Evolutionary conservation across 495 filamentous ascomycete genomes (phyloP).

Genomic region (Ramalina intermedia): DNA sequence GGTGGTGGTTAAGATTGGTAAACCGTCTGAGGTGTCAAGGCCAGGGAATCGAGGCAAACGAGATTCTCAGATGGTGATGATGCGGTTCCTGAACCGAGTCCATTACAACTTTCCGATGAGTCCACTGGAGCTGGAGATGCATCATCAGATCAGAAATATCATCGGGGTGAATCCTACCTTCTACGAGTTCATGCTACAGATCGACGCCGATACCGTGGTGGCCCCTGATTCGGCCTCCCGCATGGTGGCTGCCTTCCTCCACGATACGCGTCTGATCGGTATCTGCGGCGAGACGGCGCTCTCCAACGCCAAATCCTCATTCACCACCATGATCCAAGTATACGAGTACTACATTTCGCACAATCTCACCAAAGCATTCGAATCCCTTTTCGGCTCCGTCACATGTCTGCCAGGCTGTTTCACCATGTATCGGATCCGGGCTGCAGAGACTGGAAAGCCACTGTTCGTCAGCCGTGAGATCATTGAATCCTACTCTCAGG

Average conservation of each 20-base stretch:
- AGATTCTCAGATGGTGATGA: slow-evolving; percentile 95
- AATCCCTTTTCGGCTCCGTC: slow-evolving; percentile 90
- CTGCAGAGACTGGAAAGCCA: slow-evolving; percentile 85
- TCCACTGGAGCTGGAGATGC: slow-evolving; percentile 93
- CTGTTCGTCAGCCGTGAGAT: slow-evolving; percentile 90
- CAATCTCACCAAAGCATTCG: slow-evolving; percentile 96
- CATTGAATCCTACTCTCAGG: slow-evolving; percentile 71
- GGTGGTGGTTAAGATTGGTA: slow-evolving; percentile 93
- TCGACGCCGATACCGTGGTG: slow-evolving; percentile 95
- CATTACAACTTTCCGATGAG: slow-evolving; percentile 95
- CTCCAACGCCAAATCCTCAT: slow-evolving; percentile 82
- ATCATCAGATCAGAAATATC: slow-evolving; percentile 97
- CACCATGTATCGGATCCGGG: slow-evolving; percentile 93
- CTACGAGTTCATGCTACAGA: slow-evolving; percentile 93
- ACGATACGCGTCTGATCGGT: slow-evolving; percentile 82
- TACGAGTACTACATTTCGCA: slow-evolving; percentile 99
- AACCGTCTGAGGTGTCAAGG: slow-evolving; percentile 89
- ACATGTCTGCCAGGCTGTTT: slow-evolving; percentile 98
- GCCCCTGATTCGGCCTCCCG: slow-evolving; percentile 81
- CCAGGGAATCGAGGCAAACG: slow-evolving; percentile 98
- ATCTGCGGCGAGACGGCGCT: slow-evolving; percentile 91
- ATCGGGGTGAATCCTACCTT: slow-evolving; percentile 98
- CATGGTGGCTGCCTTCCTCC: slow-evolving; percentile 79
- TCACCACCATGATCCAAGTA: slow-evolving; percentile 97
- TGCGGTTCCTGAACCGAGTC: slow-evolving; percentile 96